phyloP scores from a whole-genome alignment of 164 flowering plant species.

The Hamamelis virginiana region DNA sequence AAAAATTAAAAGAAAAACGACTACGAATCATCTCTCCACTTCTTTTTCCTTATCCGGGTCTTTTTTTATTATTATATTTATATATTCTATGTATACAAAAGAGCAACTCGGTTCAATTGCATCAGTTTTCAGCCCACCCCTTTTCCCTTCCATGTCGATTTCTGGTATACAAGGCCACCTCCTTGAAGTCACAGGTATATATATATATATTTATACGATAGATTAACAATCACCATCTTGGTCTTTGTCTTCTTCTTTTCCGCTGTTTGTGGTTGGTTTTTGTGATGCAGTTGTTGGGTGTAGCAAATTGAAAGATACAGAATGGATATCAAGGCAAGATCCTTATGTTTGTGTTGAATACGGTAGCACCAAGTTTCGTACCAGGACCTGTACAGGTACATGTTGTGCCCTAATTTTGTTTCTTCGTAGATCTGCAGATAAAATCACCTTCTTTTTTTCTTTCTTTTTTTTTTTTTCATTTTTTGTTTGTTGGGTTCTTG shows the following conservation, averaged over 20 bases:
- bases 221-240: too few species aligned
- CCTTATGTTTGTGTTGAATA: conserved; percentile 90
- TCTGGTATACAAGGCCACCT: conserved; percentile 77
- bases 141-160: conserved; percentile 41
- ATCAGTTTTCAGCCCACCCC: not conserved
- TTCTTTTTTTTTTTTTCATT: not conserved
- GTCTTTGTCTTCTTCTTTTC: conserved; percentile 3
- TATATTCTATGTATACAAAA: too few species aligned
- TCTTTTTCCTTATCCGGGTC: too few species aligned
- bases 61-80: too few species aligned
- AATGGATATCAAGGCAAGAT: conserved; percentile 94
- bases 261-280: not conserved
- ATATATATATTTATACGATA: too few species aligned
- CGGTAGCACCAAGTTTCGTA: conserved; percentile 64
- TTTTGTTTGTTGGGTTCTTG: not conserved
- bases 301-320: conserved; percentile 77
- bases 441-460: not conserved
- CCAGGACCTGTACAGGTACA: conserved; percentile 82
- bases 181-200: conserved; percentile 80
- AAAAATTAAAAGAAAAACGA: too few species aligned
- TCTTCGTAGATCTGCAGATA: not conserved
- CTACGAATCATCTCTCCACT: too few species aligned
- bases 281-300: conserved; percentile 67
- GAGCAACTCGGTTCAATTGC: too few species aligned
- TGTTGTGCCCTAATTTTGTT: not conserved